Conservation (phyloP, 441 rosid species). For the Jatropha podagrica region DNA sequence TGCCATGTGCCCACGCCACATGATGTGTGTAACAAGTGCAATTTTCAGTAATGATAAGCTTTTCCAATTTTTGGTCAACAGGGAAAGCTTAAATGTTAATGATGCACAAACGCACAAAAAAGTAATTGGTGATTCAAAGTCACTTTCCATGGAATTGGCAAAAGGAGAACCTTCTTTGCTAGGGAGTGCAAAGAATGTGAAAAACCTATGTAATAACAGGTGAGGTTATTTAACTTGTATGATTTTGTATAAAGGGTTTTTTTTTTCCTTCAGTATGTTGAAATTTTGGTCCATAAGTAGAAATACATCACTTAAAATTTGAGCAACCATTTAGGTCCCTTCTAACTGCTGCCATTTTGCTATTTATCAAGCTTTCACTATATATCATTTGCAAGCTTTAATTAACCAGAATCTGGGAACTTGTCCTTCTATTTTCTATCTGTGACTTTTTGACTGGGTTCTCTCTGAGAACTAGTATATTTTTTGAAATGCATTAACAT, state of each 20-base stretch:
- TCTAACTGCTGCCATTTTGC: conserved; percentile 8
- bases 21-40: conserved; percentile 12
- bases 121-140: conserved; percentile 22
- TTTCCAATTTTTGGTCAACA: background rate
- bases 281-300: conserved; percentile 3
- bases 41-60: conserved; percentile 2
- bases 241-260: conserved; percentile 12
- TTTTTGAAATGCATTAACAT: background rate
- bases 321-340: conserved; percentile 3
- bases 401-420: background rate
- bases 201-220: conserved; percentile 31
- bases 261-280: conserved; percentile 5
- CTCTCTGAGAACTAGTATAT: background rate
- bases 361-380: background rate
- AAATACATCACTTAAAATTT: conserved; percentile 1
- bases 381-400: background rate
- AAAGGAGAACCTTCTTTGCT: conserved; percentile 25
- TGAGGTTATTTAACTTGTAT: conserved; percentile 19
- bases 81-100: conserved; percentile 27
- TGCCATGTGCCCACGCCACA: too few relatives aligned
- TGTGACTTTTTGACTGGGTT: conserved; percentile 1
- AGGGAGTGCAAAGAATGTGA: conserved; percentile 30
- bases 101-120: conserved; percentile 30
- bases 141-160: conserved; percentile 22
- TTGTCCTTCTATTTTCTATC: background rate